Conservation (phyloP, 306 rosid genomes). For the Trifolium subterraneum region DNA sequence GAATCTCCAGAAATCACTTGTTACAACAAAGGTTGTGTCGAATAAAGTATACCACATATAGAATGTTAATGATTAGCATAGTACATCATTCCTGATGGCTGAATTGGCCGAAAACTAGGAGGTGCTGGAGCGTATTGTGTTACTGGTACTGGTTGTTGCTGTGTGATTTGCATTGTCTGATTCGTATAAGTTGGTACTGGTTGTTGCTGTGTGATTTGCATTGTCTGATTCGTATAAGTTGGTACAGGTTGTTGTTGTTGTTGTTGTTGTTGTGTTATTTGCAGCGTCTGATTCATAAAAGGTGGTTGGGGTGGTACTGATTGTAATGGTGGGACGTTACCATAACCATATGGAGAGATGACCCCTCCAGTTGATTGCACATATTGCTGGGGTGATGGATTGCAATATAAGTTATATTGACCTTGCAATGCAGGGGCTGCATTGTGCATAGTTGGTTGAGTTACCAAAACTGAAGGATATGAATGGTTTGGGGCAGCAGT, state of each 20-base stretch:
- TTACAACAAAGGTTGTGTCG: slow-evolving; percentile 32
- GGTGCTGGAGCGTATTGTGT: slow-evolving; percentile 55
- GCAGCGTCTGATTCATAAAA: slow-evolving; percentile 56
- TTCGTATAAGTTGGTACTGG: slow-evolving; percentile 51
- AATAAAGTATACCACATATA: slow-evolving; percentile 46
- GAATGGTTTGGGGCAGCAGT: slow-evolving; percentile 60
- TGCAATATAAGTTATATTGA: slow-evolving; percentile 69
- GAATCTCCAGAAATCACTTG: slow-evolving; percentile 36
- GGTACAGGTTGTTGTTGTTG: slow-evolving; percentile 67
- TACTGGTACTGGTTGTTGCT: slow-evolving; percentile 48
- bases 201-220: slow-evolving; percentile 60
- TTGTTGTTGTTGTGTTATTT: slow-evolving; percentile 63
- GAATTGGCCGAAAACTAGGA: slow-evolving; percentile 83
- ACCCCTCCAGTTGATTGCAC: slow-evolving; percentile 66
- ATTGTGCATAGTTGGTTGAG: slow-evolving; percentile 58
- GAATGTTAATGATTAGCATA: slow-evolving; percentile 67
- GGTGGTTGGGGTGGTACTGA: slow-evolving; percentile 47
- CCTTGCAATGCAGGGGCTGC: slow-evolving; percentile 64
- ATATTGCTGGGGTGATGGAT: slow-evolving; percentile 71
- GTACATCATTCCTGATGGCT: slow-evolving; percentile 80
- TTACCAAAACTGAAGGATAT: slow-evolving; percentile 68
- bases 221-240: slow-evolving; percentile 54
- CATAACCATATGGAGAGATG: slow-evolving; percentile 67
- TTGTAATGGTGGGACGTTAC: slow-evolving; percentile 63
- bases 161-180: slow-evolving; percentile 57